phyloP scores from a whole-genome alignment of 2,329 filamentous ascomycete species.

The Ilyonectria mors-panacis region DNA sequence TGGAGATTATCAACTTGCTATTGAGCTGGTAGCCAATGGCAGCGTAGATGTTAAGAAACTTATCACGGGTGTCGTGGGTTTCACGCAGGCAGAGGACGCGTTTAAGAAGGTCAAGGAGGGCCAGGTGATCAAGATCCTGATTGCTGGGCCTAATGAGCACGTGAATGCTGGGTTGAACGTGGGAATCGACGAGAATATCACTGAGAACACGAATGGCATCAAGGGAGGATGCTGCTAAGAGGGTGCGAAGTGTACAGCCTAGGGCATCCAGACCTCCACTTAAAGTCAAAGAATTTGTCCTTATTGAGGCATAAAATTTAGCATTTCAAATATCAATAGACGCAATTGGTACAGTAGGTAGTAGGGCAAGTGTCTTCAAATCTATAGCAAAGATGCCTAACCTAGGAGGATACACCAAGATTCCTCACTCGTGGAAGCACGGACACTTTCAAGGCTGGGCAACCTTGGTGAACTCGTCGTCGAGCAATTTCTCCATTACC shows the following conservation, averaged over 20 bases:
- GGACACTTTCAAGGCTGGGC: too few relatives aligned
- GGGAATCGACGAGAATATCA: background rate
- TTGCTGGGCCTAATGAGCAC: background rate
- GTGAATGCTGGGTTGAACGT: background rate
- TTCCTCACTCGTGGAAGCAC: too few relatives aligned
- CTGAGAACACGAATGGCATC: background rate
- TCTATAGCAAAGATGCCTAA: too few relatives aligned
- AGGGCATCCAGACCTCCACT: too few relatives aligned
- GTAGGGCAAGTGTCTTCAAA: too few relatives aligned
- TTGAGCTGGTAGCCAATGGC: background rate
- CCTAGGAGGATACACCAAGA: too few relatives aligned
- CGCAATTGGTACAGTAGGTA: too few relatives aligned
- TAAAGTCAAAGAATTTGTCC: too few relatives aligned
- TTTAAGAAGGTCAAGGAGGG: background rate
- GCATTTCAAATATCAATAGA: too few relatives aligned
- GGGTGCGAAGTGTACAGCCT: too few relatives aligned
- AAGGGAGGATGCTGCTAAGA: background rate
- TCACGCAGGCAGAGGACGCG: background rate
- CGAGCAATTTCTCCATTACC: background rate
- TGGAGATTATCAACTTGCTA: conserved; percentile 1
- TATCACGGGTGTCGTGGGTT: background rate
- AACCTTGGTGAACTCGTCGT: too few relatives aligned
- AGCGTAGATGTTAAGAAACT: background rate
- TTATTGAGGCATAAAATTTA: too few relatives aligned
- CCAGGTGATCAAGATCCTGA: background rate